Evolutionary conservation across 2,329 filamentous ascomycete species (phyloP).

Genomic region (Mariannaea sp.): DNA sequence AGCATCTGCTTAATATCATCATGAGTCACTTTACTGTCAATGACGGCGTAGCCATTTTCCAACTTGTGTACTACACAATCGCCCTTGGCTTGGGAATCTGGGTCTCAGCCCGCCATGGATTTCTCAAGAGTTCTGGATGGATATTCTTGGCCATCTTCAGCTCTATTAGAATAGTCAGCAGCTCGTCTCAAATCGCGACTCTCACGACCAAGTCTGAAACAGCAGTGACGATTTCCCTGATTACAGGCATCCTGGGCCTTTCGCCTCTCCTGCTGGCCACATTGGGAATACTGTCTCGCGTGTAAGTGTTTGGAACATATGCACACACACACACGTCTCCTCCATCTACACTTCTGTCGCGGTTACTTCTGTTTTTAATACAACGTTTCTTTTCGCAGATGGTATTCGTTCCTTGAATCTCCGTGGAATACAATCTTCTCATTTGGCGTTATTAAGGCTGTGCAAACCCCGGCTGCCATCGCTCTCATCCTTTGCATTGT

Average conservation of each 20-base stretch:
- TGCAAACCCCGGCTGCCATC: conserved; percentile 6
- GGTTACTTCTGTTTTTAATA: not conserved
- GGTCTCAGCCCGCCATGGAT: conserved; percentile 8
- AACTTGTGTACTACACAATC: not conserved
- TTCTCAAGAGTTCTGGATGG: conserved; percentile 8
- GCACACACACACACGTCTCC: too few relatives aligned
- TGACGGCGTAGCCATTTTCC: conserved; percentile 7
- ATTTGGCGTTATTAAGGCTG: not conserved
- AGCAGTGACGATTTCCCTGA: not conserved
- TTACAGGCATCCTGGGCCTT: conserved; percentile 2
- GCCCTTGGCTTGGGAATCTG: not conserved
- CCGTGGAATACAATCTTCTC: conserved; percentile 6
- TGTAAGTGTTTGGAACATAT: not conserved
- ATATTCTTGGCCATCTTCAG: conserved; percentile 13
- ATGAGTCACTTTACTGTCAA: conserved; percentile 7
- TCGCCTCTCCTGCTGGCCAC: conserved; percentile 12
- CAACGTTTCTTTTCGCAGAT: not conserved
- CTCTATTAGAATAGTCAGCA: conserved; percentile 3
- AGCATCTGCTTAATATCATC: not conserved
- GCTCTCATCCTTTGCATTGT: conserved; percentile 14
- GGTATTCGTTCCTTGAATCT: conserved; percentile 4
- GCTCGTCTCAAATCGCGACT: conserved; percentile 8
- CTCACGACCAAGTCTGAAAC: not conserved
- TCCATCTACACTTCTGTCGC: too few relatives aligned
- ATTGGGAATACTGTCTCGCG: conserved; percentile 8